Base-by-base conservation (phyloP, 192 early-diverging fungal species). In the Rhizophagus prolifer region DNA sequence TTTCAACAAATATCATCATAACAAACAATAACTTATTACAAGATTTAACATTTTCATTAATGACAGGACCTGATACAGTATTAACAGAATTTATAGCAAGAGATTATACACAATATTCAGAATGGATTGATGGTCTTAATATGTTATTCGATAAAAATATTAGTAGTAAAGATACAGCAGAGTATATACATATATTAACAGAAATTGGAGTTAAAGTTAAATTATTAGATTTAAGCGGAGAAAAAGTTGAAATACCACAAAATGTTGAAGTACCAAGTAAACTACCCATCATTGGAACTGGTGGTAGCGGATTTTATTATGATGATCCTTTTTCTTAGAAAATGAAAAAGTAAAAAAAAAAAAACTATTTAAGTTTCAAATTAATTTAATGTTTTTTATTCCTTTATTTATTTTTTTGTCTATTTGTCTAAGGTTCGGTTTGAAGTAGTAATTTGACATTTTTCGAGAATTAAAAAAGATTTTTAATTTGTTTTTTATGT, bases 91-190 rank as follows among this genome's bases (percentile, higher is more conserved):
- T 93, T 69, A 61, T 75, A 34, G 90, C 91, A 70, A 19, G 63
- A 9, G 81, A 82, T 31, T 16, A 78, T 0, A 74, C 76, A 23
- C 85, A n/a, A n/a, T 89, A 78, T 44, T 80, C 86, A 3, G 92
- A 93, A 75, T 93, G 92, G 92, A 90, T 86, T 7, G 92, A 93
- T 77, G 92, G 91, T 0, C 90, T 93, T 70, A 90, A 86, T 75
- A 85, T 93, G 87, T 76, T 93, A 1, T 72, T 93, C 7, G 91
- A 92, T 78, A 82, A 87, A 64, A 82, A 83, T 58, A 90, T 93
- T 71, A 79, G 79, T 7, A 90, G 83, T 46, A 86, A 89, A 66
- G 89, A 91, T 34, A 93, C 92, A 5, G 89, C 88, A 4, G 88
- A 84, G 73, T 88, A 85, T 46, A 85, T 93, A 21, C 85, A 87